Percentiles rank a stretch among this genome's conserved stretches.
phyloP scores from a whole-genome alignment of 805 yeast genomes.

The Wickerhamiella spandovensis region DNA sequence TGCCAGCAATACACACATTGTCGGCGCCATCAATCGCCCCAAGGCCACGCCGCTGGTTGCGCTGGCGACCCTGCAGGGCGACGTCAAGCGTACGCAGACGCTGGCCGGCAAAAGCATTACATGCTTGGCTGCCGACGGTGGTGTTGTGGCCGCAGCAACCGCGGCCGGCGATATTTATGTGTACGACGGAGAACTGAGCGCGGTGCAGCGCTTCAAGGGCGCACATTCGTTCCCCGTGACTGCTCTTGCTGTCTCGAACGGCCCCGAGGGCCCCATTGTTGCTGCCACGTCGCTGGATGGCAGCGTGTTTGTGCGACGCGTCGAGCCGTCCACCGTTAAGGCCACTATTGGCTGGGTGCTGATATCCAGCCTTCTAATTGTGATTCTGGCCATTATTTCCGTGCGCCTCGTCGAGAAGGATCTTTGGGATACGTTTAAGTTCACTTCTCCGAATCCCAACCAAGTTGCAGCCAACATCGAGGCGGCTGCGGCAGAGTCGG shows the following conservation, averaged over 20 bases:
- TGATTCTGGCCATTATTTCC: slow-evolving; percentile 5
- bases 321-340: not conserved
- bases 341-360: slow-evolving; percentile 12
- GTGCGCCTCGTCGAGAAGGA: not conserved
- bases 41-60: not conserved
- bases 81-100: not conserved
- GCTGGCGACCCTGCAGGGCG: not conserved
- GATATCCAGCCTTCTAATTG: slow-evolving; percentile 8
- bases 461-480: slow-evolving; percentile 1
- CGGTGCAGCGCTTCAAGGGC: slow-evolving; percentile 1
- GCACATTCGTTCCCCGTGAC: slow-evolving; percentile 17
- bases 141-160: slow-evolving; percentile 12
- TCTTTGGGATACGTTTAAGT: not conserved
- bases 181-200: slow-evolving; percentile 4
- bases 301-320: slow-evolving; percentile 7
- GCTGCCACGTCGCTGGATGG: slow-evolving; percentile 16
- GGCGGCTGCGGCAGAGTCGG: not conserved
- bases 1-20: slow-evolving; percentile 1
- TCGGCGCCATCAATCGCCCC: not conserved
- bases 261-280: slow-evolving; percentile 1
- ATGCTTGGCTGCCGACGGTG: not conserved
- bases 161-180: slow-evolving; percentile 15
- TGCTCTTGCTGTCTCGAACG: slow-evolving; percentile 10
- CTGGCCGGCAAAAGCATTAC: slow-evolving; percentile 5
- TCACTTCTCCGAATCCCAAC: not conserved